A percentile compares a stretch with the other conserved stretches of the same genome.
phyloP scores from a whole-genome alignment of 2,329 filamentous ascomycete species.

The Xylogone sp. region DNA sequence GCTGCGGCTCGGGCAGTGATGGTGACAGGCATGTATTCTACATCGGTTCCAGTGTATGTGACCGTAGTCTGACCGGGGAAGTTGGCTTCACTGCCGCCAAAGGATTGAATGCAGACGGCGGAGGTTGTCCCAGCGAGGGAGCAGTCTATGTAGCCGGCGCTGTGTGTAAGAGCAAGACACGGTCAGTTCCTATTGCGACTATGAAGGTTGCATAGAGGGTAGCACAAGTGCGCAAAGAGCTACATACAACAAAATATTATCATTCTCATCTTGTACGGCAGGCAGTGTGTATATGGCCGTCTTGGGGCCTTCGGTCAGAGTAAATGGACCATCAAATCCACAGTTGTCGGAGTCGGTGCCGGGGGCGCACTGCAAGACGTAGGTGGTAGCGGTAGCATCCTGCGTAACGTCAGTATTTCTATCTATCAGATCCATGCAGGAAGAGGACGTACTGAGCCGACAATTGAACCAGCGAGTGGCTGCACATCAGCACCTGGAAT shows the following conservation, averaged over 20 bases:
- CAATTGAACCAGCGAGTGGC: constrained; percentile 12
- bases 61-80: constrained; percentile 13
- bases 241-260: constrained; percentile 11
- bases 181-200: not conserved
- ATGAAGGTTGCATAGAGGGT: too few relatives aligned
- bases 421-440: not conserved
- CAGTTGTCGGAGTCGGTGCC: constrained; percentile 7
- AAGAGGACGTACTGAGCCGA: constrained; percentile 11
- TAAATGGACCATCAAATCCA: constrained; percentile 7
- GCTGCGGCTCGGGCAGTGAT: constrained; percentile 9
- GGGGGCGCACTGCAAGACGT: constrained; percentile 12
- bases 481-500: constrained; percentile 15
- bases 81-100: constrained; percentile 15
- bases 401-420: constrained; percentile 4
- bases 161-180: constrained; percentile 3
- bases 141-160: constrained; percentile 14
- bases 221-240: not conserved
- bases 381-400: constrained; percentile 19
- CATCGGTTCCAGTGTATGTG: constrained; percentile 12
- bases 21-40: constrained; percentile 12
- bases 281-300: constrained; percentile 13
- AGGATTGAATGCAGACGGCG: constrained; percentile 16
- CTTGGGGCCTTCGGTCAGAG: constrained; percentile 14
- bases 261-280: constrained; percentile 5
- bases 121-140: constrained; percentile 15